These are phyloP conservation scores for Neospora caninum DNA, from an alignment of 169 alveolate species.

Conservation along the genomic window DNA sequence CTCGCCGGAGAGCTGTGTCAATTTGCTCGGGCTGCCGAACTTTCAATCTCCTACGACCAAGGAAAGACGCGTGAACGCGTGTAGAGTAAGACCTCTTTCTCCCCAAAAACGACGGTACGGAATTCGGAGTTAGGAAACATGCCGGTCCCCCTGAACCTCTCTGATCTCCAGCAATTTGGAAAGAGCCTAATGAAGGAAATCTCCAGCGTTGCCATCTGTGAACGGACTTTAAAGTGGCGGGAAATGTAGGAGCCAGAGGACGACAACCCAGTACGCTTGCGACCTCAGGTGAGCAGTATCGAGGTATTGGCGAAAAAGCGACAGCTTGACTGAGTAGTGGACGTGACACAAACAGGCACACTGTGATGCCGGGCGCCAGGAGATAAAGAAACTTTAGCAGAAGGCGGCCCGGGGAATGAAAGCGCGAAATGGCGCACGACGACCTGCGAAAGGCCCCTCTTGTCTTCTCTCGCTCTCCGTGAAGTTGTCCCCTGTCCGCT, in stretches of 20 bases:
- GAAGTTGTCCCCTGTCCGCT: no score
- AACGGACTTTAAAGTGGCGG: neutral
- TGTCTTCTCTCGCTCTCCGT: no score
- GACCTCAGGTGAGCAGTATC: neutral
- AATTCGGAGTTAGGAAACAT: neutral
- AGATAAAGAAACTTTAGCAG: no score
- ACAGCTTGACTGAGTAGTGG: neutral
- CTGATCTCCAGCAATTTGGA: neutral
- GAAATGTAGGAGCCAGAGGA: neutral
- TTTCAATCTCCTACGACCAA: neutral
- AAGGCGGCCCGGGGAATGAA: no score
- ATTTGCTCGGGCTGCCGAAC: constrained; percentile 45
- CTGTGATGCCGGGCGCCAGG: no score
- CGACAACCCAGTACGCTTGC: neutral
- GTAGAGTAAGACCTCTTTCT: neutral
- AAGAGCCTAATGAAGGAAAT: neutral
- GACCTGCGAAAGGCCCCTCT: no score
- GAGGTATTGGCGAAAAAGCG: neutral
- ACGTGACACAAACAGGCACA: no score
- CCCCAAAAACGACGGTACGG: neutral
- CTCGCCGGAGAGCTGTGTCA: constrained; percentile 55
- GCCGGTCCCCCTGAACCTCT: neutral
- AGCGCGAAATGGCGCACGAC: no score
- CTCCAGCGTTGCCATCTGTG: neutral
- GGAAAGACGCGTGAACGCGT: neutral